These are phyloP conservation scores for Bisporella sp. DNA, from an alignment of 2,329 filamentous ascomycete species.

Conservation along the genomic window DNA sequence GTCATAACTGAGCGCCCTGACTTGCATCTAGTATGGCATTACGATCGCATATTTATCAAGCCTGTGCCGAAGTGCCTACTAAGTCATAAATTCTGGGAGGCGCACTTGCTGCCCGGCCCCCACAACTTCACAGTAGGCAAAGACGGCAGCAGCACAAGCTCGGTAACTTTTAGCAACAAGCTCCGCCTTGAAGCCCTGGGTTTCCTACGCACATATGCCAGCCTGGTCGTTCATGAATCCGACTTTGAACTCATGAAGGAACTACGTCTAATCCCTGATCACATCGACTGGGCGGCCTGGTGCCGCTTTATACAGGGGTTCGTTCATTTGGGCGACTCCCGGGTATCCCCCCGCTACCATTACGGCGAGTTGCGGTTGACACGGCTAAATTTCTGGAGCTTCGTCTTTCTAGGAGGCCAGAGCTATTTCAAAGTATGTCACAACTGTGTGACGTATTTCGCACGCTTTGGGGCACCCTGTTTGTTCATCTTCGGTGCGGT, in stretches of 20 bases:
- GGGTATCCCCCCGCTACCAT: slow-evolving; percentile 21
- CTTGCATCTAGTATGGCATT: slow-evolving; percentile 28
- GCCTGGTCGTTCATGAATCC: slow-evolving; percentile 26
- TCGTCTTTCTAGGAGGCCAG: slow-evolving; percentile 3
- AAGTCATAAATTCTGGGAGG: slow-evolving; percentile 21
- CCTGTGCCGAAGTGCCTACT: slow-evolving; percentile 25
- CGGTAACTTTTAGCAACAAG: not conserved
- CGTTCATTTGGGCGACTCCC: slow-evolving; percentile 7
- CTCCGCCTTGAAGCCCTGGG: slow-evolving; percentile 15
- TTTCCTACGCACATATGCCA: slow-evolving; percentile 25
- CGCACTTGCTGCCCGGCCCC: slow-evolving; percentile 6
- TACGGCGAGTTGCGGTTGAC: slow-evolving; percentile 28
- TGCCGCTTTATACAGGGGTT: slow-evolving; percentile 9
- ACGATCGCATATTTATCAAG: slow-evolving; percentile 26
- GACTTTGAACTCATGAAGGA: slow-evolving; percentile 28
- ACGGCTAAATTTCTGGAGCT: slow-evolving; percentile 9
- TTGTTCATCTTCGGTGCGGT: slow-evolving; percentile 4
- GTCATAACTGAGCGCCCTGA: slow-evolving; percentile 28
- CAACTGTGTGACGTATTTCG: slow-evolving; percentile 8
- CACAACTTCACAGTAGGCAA: not conserved
- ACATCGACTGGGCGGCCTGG: not conserved
- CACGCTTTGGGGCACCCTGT: slow-evolving; percentile 5
- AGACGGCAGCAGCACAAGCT: not conserved
- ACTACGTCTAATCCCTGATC: slow-evolving; percentile 13
- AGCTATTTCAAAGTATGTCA: slow-evolving; percentile 1